Evolutionary conservation across 1,284 basidiomycete species (phyloP).

Genomic region (Ganoderma sp.): DNA sequence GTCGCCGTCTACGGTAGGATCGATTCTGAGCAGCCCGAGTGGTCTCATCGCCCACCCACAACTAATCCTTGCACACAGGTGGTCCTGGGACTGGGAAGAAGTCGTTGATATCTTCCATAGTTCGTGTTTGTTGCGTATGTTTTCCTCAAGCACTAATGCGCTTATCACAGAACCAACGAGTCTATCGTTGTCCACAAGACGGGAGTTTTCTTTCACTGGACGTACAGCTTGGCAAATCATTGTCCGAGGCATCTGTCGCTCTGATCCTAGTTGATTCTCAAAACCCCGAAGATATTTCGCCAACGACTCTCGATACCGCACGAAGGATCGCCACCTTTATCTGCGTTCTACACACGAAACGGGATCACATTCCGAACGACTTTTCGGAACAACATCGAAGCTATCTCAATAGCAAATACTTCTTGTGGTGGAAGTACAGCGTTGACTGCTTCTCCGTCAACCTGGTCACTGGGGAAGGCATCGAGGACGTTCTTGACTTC

Average conservation of each 20-base stretch:
- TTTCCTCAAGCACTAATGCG: neutral
- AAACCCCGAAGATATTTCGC: neutral
- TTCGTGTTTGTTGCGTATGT: neutral
- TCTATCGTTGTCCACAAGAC: neutral
- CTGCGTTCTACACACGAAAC: slow-evolving; percentile 14
- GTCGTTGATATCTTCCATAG: slow-evolving; percentile 9
- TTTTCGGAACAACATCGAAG: neutral
- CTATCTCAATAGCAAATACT: neutral
- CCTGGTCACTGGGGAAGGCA: neutral
- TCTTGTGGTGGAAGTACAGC: neutral
- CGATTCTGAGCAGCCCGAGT: neutral
- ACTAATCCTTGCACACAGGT: slow-evolving; percentile 1
- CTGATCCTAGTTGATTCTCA: slow-evolving; percentile 10
- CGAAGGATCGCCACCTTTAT: neutral
- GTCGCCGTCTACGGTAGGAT: neutral
- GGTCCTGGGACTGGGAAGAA: slow-evolving; percentile 10
- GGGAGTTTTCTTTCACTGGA: slow-evolving; percentile 1
- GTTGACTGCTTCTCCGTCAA: slow-evolving; percentile 8
- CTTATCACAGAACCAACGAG: neutral
- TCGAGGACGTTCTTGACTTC: slow-evolving; percentile 3
- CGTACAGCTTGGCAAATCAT: neutral
- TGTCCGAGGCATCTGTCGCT: slow-evolving; percentile 3
- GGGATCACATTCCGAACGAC: slow-evolving; percentile 13
- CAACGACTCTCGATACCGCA: neutral
- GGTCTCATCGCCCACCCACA: neutral